Conservation (phyloP, 2,329 filamentous ascomycete genomes). For the Pseudocercospora musae region DNA sequence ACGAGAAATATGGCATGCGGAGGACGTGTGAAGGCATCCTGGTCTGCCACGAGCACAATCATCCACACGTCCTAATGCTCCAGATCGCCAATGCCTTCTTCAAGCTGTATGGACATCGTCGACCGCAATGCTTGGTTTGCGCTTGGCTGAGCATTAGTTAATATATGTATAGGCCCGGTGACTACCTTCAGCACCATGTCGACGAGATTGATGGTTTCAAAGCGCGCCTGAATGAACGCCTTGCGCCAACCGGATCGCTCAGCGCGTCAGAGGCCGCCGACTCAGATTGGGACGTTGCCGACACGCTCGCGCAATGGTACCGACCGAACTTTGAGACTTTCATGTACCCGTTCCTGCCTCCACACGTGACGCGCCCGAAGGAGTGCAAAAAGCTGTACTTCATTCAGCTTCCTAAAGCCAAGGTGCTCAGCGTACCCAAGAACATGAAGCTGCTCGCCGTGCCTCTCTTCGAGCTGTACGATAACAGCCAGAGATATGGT, state of each 20-base stretch:
- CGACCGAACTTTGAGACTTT: conserved; percentile 98
- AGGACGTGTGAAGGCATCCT: conserved; percentile 95
- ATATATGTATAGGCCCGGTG: conserved; percentile 65
- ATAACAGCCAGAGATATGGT: conserved; percentile 91
- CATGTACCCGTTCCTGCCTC: conserved; percentile 98
- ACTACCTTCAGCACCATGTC: conserved; percentile 85
- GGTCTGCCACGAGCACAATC: conserved; percentile 98
- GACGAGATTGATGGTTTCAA: conserved; percentile 97
- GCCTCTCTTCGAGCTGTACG: conserved; percentile 94
- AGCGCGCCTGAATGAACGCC: conserved; percentile 80
- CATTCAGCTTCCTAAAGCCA: conserved; percentile 87
- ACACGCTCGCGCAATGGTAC: conserved; percentile 98
- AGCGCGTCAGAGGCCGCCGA: conserved; percentile 63
- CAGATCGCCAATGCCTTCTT: conserved; percentile 99
- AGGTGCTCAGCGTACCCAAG: conserved; percentile 93
- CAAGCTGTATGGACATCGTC: conserved; percentile 52
- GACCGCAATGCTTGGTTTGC: no score
- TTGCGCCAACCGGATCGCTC: conserved; percentile 75
- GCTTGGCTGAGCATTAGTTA: not conserved
- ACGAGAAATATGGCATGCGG: conserved; percentile 87
- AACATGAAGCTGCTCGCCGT: conserved; percentile 99
- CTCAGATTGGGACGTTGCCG: conserved; percentile 83
- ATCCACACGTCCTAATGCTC: conserved; percentile 97
- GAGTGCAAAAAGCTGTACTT: conserved; percentile 99
- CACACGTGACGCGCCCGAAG: conserved; percentile 93